Evolutionary conservation across 768 basidiomycete genomes (phyloP), one percentile per base, ranked within the genome.

Genomic region (Tylopilus balloui): DNA sequence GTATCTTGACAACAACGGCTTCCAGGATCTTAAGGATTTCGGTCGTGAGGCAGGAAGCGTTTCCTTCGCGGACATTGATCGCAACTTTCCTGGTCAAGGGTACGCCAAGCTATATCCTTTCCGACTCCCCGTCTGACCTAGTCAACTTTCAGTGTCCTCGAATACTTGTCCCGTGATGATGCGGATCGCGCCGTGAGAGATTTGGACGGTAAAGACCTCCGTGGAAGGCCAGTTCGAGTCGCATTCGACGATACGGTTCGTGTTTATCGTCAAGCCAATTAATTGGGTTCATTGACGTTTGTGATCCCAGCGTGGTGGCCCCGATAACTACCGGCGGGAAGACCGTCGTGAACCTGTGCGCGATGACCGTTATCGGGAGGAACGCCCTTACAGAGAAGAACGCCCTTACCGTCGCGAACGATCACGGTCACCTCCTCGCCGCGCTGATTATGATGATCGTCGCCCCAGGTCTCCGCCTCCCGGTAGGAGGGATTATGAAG

Each of bases 21-120:
- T 70, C 62, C 67, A 98, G 95, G 95, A 98, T 67, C 74, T 98
- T 67, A 98, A 98, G 71, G 95, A 98, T 65, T 97, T 94, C 53
- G 95, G 93, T 58, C 90, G 95, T 53, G 86, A 92, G 62, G 90
- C 89, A 42, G 93, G 92, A 36, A 88, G 83, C 63, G 92, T 97
- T 50, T 90, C 88, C 17, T 97, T 88, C 61, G 92, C 95, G 35
- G 95, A 98, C 64, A 86, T 98, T 52, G 94, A 98, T 65, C 85
- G 92, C 32, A 86, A 93, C 62, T 67, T 69, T 54, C 82, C 88
- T 21, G 88, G 87, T 27, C 84, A 91, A 75, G 95, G 95, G 94
- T 96, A 54, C 54, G 86, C 69, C 3, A 14, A 47, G 10, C 19
- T 12, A 42, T 36, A n/a, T n/a, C n/a, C 19, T 14, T 28, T 44